These are phyloP conservation scores for Phytophthora citrophthora DNA, from an alignment of 352 stramenopile species.

Conservation along the genomic window DNA sequence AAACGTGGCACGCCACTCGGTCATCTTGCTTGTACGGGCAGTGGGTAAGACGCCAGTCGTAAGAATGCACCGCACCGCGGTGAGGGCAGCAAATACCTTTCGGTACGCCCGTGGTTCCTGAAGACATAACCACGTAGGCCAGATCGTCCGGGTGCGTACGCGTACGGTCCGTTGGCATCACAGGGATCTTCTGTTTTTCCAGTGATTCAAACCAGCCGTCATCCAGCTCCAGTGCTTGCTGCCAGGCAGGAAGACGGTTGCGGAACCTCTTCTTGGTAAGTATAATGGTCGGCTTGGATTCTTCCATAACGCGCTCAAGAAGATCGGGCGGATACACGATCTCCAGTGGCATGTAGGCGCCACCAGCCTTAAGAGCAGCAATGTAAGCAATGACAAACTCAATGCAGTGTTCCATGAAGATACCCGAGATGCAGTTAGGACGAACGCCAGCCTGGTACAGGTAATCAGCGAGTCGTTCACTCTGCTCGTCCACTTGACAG, in stretches of 20 bases:
- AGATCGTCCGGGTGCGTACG: conserved; percentile 85
- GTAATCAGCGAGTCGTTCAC: conserved; percentile 67
- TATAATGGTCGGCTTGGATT: conserved; percentile 88
- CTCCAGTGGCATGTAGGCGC: conserved; percentile 91
- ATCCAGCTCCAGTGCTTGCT: conserved; percentile 74
- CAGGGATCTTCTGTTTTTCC: conserved; percentile 30
- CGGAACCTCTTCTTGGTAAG: conserved; percentile 84
- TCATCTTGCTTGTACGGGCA: conserved; percentile 78
- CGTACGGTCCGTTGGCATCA: conserved; percentile 66
- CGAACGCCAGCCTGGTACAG: conserved; percentile 70
- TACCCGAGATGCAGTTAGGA: conserved; percentile 72
- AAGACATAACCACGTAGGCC: conserved; percentile 94
- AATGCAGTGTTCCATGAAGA: conserved; percentile 93
- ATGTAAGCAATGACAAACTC: conserved; percentile 94
- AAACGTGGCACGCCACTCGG: conserved; percentile 92
- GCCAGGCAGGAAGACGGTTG: conserved; percentile 70
- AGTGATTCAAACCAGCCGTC: conserved; percentile 53
- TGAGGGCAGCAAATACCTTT: conserved; percentile 96
- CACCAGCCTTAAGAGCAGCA: conserved; percentile 90
- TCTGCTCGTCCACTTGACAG: conserved; percentile 69
- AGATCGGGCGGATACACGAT: conserved; percentile 92
- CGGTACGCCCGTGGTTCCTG: conserved; percentile 90
- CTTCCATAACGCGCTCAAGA: conserved; percentile 88
- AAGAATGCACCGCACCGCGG: conserved; percentile 92
- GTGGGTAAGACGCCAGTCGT: conserved; percentile 89